Percentiles rank a stretch among this genome's conserved stretches.
phyloP scores from a whole-genome alignment of 2,329 filamentous ascomycete species.

The Rasamsonia emersonii region DNA sequence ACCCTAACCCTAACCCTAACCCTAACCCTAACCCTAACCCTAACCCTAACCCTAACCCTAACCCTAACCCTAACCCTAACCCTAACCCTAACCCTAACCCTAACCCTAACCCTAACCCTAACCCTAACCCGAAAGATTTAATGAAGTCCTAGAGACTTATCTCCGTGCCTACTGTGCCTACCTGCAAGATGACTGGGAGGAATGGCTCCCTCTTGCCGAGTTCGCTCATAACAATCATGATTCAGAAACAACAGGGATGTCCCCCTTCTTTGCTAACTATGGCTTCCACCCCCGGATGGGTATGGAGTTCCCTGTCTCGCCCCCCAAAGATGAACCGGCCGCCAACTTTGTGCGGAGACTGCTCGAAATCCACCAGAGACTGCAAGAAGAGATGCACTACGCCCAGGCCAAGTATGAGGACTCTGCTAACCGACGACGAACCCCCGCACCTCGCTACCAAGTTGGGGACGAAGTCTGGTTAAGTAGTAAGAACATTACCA shows the following conservation, averaged over 20 bases:
- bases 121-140: background rate
- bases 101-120: no score
- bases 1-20: no score
- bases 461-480: background rate
- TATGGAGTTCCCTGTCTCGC: background rate
- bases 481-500: background rate
- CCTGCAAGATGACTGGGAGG: background rate
- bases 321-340: background rate
- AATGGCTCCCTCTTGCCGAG: conserved; percentile 1
- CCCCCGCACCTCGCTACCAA: background rate
- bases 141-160: conserved; percentile 1
- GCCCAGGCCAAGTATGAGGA: background rate
- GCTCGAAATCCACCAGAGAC: background rate
- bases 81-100: no score
- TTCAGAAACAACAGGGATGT: background rate
- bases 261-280: background rate
- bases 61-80: no score
- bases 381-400: background rate
- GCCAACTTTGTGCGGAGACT: background rate
- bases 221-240: conserved; percentile 2
- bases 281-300: background rate
- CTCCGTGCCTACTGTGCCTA: background rate
- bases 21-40: no score
- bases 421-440: conserved; percentile 1
- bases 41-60: no score